These are phyloP conservation scores for Aspergillus viridinutans DNA, from an alignment of 2,329 filamentous ascomycete species.

Conservation along the genomic window DNA sequence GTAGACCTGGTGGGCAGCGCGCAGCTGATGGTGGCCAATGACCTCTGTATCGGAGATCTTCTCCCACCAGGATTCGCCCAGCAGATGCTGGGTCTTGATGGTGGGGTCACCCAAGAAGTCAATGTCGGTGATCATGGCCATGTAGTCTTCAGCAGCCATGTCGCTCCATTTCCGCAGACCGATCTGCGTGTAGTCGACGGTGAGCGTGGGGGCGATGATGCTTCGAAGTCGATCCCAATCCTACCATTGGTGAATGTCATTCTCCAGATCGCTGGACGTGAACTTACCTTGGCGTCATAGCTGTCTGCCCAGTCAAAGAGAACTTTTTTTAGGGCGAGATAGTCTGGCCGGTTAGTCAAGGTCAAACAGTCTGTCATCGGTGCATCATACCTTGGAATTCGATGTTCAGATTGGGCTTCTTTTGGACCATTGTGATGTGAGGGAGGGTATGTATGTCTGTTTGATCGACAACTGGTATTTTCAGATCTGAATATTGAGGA, in stretches of 20 bases:
- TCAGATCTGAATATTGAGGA: neutral
- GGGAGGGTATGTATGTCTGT: neutral
- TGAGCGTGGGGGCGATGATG: constrained; percentile 41
- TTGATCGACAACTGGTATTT: neutral
- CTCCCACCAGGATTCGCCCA: constrained; percentile 57
- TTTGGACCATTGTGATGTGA: neutral
- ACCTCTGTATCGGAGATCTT: constrained; percentile 56
- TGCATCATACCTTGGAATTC: neutral
- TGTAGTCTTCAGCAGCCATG: constrained; percentile 60
- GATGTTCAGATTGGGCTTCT: neutral
- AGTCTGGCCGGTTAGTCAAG: constrained; percentile 22
- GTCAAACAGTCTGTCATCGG: neutral
- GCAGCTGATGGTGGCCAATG: constrained; percentile 58
- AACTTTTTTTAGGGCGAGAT: constrained; percentile 29
- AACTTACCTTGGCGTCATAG: constrained; percentile 40
- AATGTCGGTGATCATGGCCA: constrained; percentile 55
- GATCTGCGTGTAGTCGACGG: constrained; percentile 65
- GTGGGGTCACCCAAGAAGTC: constrained; percentile 58
- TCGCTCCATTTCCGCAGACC: constrained; percentile 57
- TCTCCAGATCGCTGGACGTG: neutral
- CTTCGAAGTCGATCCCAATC: constrained; percentile 39
- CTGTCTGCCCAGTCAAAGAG: constrained; percentile 44
- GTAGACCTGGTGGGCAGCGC: constrained; percentile 61
- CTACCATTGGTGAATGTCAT: constrained; percentile 13
- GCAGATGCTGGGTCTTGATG: constrained; percentile 62